Conservation (phyloP, 2,329 filamentous ascomycete genomes). For the Hypoxylon sp. region DNA sequence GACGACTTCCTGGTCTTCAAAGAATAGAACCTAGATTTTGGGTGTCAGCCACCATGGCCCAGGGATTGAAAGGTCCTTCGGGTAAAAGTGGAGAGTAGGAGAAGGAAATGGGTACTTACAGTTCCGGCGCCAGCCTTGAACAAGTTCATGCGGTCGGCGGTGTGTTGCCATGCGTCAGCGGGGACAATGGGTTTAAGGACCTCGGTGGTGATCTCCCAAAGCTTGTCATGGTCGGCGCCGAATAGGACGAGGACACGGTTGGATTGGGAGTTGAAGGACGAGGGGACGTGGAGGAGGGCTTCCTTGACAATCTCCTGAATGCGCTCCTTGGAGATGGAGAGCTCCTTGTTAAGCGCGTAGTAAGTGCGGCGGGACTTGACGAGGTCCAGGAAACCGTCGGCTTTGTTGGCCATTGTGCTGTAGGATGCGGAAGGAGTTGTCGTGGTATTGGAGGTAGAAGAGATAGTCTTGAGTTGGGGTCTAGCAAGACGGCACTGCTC, state of each 20-base stretch:
- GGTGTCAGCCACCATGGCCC: background rate
- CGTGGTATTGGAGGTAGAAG: constrained; percentile 3
- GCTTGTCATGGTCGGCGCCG: constrained; percentile 85
- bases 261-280: constrained; percentile 90
- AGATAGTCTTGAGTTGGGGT: constrained; percentile 16
- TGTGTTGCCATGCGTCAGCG: constrained; percentile 72
- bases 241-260: constrained; percentile 84
- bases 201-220: constrained; percentile 82
- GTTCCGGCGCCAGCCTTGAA: constrained; percentile 84
- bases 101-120: constrained; percentile 63
- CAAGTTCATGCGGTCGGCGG: constrained; percentile 57
- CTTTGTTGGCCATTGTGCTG: constrained; percentile 59
- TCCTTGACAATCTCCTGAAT: constrained; percentile 76
- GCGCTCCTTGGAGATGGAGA: constrained; percentile 69
- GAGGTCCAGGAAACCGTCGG: constrained; percentile 72
- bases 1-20: constrained; percentile 80
- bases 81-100: background rate
- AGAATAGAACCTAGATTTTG: constrained; percentile 79
- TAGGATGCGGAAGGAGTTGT: constrained; percentile 30
- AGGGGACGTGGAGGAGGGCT: constrained; percentile 78
- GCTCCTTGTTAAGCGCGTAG: constrained; percentile 77
- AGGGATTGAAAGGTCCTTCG: no score
- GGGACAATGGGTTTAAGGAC: constrained; percentile 78
- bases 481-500: constrained; percentile 35
- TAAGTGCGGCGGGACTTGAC: constrained; percentile 77